Conservation (phyloP, 495 filamentous ascomycete species). For the Bacidia rubella region DNA sequence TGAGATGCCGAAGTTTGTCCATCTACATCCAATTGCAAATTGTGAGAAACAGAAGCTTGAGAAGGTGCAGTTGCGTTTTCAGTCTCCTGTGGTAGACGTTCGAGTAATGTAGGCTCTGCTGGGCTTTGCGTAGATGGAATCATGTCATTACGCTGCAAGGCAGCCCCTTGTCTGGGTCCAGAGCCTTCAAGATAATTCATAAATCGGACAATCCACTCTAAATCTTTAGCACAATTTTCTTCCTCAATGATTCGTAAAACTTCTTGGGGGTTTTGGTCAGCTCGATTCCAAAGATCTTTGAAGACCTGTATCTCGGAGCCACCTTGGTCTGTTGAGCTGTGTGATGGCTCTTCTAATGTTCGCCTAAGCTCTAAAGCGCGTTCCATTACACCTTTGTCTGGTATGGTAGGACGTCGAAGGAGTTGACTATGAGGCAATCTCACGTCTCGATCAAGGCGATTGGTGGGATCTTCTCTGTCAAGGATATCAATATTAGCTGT, state of each 20-base stretch:
- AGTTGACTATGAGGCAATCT: background rate
- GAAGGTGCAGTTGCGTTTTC: no score
- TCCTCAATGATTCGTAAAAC: slow-evolving; percentile 38
- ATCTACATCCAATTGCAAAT: no score
- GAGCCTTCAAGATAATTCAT: slow-evolving; percentile 21
- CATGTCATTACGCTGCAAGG: no score
- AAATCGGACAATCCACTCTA: slow-evolving; percentile 35
- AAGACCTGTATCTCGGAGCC: slow-evolving; percentile 32
- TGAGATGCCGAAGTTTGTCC: no score
- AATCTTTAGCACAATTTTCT: slow-evolving; percentile 41
- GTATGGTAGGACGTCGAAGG: slow-evolving; percentile 12
- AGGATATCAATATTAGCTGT: background rate
- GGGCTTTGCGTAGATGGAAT: no score
- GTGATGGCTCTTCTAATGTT: slow-evolving; percentile 24
- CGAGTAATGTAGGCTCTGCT: no score
- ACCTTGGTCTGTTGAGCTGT: slow-evolving; percentile 9
- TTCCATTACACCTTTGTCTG: slow-evolving; percentile 21
- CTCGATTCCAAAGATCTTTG: slow-evolving; percentile 36
- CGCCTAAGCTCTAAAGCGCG: slow-evolving; percentile 27
- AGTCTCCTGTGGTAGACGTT: no score
- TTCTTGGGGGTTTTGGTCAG: slow-evolving; percentile 43
- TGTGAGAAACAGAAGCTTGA: no score
- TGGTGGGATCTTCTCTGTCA: background rate
- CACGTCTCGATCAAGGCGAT: background rate
- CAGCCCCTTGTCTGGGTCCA: background rate